These are phyloP conservation scores for Domatiomyces globalis DNA, from an alignment of 2,329 filamentous ascomycete genomes.

Conservation along the genomic window DNA sequence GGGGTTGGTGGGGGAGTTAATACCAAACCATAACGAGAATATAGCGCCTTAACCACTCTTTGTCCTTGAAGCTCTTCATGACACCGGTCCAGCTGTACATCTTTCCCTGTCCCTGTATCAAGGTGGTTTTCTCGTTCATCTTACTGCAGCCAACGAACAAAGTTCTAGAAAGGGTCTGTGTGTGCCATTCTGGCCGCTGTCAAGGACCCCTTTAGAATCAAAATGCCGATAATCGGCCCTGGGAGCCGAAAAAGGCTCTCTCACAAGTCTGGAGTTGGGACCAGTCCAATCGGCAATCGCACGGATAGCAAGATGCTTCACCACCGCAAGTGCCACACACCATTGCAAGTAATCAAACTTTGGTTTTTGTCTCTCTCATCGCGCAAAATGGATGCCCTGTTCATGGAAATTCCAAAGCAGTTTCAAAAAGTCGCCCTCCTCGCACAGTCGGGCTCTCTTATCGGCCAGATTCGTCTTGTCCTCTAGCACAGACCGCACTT, in stretches of 20 bases:
- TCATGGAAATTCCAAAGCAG: constrained; percentile 74
- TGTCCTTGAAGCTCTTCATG: too few relatives aligned
- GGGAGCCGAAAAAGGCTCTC: neutral
- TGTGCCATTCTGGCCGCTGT: too few relatives aligned
- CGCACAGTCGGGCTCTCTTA: constrained; percentile 69
- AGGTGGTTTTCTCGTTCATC: too few relatives aligned
- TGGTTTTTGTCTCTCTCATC: constrained; percentile 14
- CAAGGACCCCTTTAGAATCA: neutral
- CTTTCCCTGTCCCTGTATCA: too few relatives aligned
- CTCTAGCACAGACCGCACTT: constrained; percentile 73
- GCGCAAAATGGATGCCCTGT: constrained; percentile 84
- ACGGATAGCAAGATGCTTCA: neutral
- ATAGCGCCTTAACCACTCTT: neutral
- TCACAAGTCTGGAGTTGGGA: neutral
- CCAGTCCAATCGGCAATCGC: neutral
- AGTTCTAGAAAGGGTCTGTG: too few relatives aligned
- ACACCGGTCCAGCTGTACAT: too few relatives aligned
- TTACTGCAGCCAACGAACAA: too few relatives aligned
- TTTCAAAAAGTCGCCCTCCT: constrained; percentile 79
- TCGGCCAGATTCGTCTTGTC: constrained; percentile 67
- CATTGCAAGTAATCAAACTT: neutral
- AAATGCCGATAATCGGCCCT: neutral
- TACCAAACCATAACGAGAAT: neutral
- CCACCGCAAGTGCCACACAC: too few relatives aligned
- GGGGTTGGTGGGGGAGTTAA: neutral